Conservation (phyloP, 2,329 filamentous ascomycete genomes). For the Thelonectria blattea region DNA sequence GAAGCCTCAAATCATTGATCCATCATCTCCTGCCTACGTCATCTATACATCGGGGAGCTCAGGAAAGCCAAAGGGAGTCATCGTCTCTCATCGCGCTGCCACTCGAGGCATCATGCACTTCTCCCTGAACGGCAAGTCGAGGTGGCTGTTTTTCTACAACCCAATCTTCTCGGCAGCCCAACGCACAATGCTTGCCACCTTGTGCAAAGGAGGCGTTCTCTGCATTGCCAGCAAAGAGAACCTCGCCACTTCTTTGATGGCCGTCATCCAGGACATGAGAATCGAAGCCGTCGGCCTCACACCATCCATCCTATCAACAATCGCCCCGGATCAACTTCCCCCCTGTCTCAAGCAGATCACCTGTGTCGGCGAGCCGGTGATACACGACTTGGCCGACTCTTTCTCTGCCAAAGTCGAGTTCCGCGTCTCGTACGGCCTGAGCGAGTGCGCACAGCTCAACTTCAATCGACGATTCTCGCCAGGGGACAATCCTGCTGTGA, state of each 20-base stretch:
- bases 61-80: slow-evolving; percentile 31
- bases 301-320: slow-evolving; percentile 21
- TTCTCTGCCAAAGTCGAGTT: slow-evolving; percentile 18
- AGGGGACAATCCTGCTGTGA: slow-evolving; percentile 10
- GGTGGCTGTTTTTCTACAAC: slow-evolving; percentile 33
- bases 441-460: slow-evolving; percentile 32
- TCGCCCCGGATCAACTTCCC: slow-evolving; percentile 11
- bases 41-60: slow-evolving; percentile 35
- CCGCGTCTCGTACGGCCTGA: slow-evolving; percentile 26
- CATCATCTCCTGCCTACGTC: slow-evolving; percentile 23
- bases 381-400: slow-evolving; percentile 14
- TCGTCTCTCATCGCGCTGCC: slow-evolving; percentile 24
- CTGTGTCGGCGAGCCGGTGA: slow-evolving; percentile 25
- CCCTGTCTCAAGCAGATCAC: slow-evolving; percentile 22
- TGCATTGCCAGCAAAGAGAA: slow-evolving; percentile 24
- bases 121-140: slow-evolving; percentile 4
- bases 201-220: slow-evolving; percentile 21
- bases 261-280: slow-evolving; percentile 20
- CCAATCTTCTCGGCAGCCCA: slow-evolving; percentile 33
- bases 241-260: slow-evolving; percentile 10
- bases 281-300: slow-evolving; percentile 31
- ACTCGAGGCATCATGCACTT: slow-evolving; percentile 18
- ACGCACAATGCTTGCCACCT: slow-evolving; percentile 26
- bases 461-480: slow-evolving; percentile 1
- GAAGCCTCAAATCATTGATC: neutral